A percentile compares a stretch with the other conserved stretches of the same genome.
Evolutionary conservation across 2,329 filamentous ascomycete genomes (phyloP).

Genomic region (Talaromyces sp.): DNA sequence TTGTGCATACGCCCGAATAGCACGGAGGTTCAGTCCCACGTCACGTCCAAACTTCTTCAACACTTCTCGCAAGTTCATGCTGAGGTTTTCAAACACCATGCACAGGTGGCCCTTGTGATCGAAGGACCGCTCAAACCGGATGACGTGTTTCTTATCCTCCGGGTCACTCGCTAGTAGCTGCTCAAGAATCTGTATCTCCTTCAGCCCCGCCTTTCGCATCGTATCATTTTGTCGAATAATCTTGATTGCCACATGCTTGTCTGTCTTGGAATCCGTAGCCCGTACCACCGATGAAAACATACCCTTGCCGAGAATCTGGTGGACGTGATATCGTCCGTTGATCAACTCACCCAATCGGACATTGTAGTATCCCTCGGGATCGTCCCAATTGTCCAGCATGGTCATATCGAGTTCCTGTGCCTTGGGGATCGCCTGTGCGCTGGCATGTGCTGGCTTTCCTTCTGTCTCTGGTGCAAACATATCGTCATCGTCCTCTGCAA

Average conservation of each 20-base stretch:
- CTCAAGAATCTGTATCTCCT: constrained; percentile 88
- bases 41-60: constrained; percentile 94
- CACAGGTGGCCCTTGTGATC: constrained; percentile 94
- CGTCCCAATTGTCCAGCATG: constrained; percentile 88
- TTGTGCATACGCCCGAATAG: constrained; percentile 82
- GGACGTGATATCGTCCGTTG: constrained; percentile 82
- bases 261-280: constrained; percentile 71
- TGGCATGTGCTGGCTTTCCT: constrained; percentile 43
- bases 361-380: constrained; percentile 94
- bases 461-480: constrained; percentile 79
- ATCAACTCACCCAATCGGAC: constrained; percentile 87
- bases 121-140: constrained; percentile 81
- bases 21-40: constrained; percentile 82
- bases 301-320: constrained; percentile 81
- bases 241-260: constrained; percentile 86
- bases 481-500: constrained; percentile 63
- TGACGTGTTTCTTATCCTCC: constrained; percentile 85
- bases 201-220: constrained; percentile 83
- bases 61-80: constrained; percentile 88
- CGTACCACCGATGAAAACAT: constrained; percentile 97
- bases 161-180: constrained; percentile 81
- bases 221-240: constrained; percentile 96
- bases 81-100: constrained; percentile 92
- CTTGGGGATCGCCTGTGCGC: constrained; percentile 45
- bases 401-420: constrained; percentile 62